A percentile compares a stretch with the other conserved stretches of the same genome.
Conservation (phyloP, 345 rosid genomes). For the Aquilaria sinensis region DNA sequence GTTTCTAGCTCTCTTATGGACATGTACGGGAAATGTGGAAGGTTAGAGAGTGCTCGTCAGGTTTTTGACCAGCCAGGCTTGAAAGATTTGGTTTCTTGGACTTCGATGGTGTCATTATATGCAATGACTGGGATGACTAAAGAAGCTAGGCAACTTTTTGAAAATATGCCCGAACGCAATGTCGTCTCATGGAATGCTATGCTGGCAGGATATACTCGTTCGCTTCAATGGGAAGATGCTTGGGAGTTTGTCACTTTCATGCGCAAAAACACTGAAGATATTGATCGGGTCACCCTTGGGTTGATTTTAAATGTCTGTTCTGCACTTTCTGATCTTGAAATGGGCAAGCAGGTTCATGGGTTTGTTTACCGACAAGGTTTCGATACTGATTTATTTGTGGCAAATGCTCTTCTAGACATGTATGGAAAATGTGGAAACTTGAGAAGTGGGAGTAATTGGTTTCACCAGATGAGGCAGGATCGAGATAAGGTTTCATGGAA, state of each 20-base stretch:
- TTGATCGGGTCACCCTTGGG: constrained; percentile 59
- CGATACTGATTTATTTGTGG: constrained; percentile 39
- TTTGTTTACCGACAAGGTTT: constrained; percentile 54
- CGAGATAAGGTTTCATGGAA: constrained; percentile 83
- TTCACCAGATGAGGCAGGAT: constrained; percentile 54
- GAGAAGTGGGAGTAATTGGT: constrained; percentile 45
- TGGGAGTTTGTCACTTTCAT: constrained; percentile 41
- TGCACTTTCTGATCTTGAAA: constrained; percentile 62
- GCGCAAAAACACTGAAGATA: constrained; percentile 34
- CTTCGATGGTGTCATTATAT: constrained; percentile 65
- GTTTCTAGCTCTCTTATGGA: constrained; percentile 57
- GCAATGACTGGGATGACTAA: constrained; percentile 48
- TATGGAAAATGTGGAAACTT: constrained; percentile 56
- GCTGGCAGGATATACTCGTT: constrained; percentile 64
- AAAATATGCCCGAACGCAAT: constrained; percentile 71
- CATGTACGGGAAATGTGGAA: constrained; percentile 65
- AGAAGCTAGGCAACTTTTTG: constrained; percentile 68
- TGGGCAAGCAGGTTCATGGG: constrained; percentile 79
- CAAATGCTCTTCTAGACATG: constrained; percentile 76
- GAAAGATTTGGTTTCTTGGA: constrained; percentile 62
- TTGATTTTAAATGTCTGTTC: constrained; percentile 57
- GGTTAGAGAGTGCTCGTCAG: constrained; percentile 51
- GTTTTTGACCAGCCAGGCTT: constrained; percentile 46
- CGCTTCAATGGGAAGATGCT: constrained; percentile 60
- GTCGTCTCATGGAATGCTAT: constrained; percentile 79